Base-by-base conservation (phyloP, 345 rosid species). In the Syzygium aromaticum region DNA sequence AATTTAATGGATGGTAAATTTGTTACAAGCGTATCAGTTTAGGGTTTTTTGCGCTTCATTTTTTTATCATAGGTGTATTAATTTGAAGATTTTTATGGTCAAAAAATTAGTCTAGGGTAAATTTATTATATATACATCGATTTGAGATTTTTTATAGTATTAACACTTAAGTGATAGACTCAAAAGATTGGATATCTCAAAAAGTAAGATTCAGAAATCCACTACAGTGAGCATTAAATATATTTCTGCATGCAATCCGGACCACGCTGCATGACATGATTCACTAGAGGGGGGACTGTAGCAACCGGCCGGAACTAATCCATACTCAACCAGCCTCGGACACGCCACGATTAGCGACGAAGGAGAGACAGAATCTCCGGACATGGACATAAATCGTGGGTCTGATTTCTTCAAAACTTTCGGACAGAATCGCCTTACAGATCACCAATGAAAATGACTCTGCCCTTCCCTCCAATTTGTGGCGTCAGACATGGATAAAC, bases 181-280 rank as follows among this genome's bases (percentile, higher is more conserved):
- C 49, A 38, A 73, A 64, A 33, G 80, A 33, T 19, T 0, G 3
- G 13, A 73, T 0, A 67, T 33, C 19, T 33, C 7, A 19, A 2
- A 49, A 10, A 17, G 2, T 0, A 38, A 73, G 25, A 73, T 73
- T 73, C 25, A 2, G 14, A 38, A 38, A 0, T 22, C 19, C 7
- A 3, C 23, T 33, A 33, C 0, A 0, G 33, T 61, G 17, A 61
- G 28, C 17, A 27, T 61, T 13, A 61, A 27, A 61, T 5, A 0
- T 59, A 27, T 3, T 27, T 27, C 3, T 11, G 30, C 16, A 27
- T 5, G 3, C 3, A 1, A 25, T 57, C 6, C 5, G 54, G 54
- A 52, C 54, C 6, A 15, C 3, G 16, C 52, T 56, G 38, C 33
- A n/a, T 6, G 5, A 14, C 73, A 63, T 63, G 17, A n/a, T 13